These are phyloP conservation scores for Austroboletus festivus DNA, from an alignment of 768 basidiomycete genomes.

Conservation along the genomic window DNA sequence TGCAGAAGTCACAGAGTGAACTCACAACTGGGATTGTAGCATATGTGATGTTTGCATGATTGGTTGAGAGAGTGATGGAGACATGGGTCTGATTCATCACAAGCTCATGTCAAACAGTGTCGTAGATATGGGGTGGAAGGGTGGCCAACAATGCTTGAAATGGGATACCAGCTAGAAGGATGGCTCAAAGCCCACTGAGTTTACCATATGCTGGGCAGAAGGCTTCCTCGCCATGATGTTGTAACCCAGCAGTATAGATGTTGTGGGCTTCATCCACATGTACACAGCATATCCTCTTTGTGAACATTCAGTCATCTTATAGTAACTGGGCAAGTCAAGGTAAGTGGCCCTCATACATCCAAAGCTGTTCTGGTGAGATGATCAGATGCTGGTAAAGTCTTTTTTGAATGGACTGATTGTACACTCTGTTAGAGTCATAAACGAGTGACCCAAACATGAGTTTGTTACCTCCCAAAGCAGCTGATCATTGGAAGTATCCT, in stretches of 20 bases:
- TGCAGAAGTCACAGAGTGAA: too few species aligned
- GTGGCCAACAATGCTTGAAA: neutral
- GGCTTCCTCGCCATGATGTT: neutral
- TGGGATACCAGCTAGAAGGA: neutral
- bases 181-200: neutral
- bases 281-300: neutral
- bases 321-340: neutral
- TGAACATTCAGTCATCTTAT: neutral
- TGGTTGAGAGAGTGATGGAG: neutral
- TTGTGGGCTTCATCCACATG: constrained; percentile 8
- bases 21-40: neutral
- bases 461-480: neutral
- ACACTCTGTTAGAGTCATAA: neutral
- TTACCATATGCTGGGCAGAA: constrained; percentile 3
- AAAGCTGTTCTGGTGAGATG: constrained; percentile 5
- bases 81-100: too few species aligned
- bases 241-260: constrained; percentile 2
- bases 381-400: constrained; percentile 2
- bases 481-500: constrained; percentile 1
- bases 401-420: neutral
- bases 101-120: neutral
- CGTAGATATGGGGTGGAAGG: neutral
- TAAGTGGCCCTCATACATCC: constrained; percentile 1
- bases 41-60: constrained; percentile 4
- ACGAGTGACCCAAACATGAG: neutral